These are phyloP conservation scores for Diaporthe sp. DNA, from an alignment of 2,329 filamentous ascomycete genomes.

Conservation along the genomic window DNA sequence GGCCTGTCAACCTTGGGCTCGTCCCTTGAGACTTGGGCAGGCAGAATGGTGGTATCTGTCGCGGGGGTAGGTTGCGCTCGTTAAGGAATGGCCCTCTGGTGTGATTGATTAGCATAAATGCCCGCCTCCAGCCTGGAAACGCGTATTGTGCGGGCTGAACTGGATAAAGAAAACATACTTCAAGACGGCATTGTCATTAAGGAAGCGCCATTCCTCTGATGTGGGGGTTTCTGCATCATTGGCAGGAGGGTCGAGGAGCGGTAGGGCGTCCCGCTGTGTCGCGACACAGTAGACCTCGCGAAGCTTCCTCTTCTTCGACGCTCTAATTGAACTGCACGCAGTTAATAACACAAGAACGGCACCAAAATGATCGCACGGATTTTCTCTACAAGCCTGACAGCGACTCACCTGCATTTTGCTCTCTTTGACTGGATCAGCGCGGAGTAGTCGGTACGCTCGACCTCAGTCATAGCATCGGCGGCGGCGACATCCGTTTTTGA, in stretches of 20 bases:
- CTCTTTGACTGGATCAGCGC: conserved; percentile 74
- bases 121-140: conserved; percentile 36
- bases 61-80: conserved; percentile 35
- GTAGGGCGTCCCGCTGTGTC: conserved; percentile 73
- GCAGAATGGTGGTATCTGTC: conserved; percentile 34
- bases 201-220: conserved; percentile 64
- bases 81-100: conserved; percentile 33
- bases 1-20: background rate
- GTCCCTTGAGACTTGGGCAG: conserved; percentile 13
- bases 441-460: conserved; percentile 72
- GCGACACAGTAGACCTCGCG: conserved; percentile 86
- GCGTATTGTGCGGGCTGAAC: conserved; percentile 37
- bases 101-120: conserved; percentile 38
- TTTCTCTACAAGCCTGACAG: conserved; percentile 55
- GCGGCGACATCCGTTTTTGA: conserved; percentile 76
- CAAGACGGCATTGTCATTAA: conserved; percentile 67
- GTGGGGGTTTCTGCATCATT: conserved; percentile 65
- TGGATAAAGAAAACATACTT: conserved; percentile 59
- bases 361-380: conserved; percentile 62
- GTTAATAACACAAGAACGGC: conserved; percentile 57
- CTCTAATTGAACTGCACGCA: conserved; percentile 73
- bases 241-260: conserved; percentile 67
- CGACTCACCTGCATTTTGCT: conserved; percentile 69
- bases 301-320: conserved; percentile 90
- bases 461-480: conserved; percentile 78